phyloP scores from a whole-genome alignment of 225 moss, liverwort and hornwort genomes.

The Marchantia paleacea region DNA sequence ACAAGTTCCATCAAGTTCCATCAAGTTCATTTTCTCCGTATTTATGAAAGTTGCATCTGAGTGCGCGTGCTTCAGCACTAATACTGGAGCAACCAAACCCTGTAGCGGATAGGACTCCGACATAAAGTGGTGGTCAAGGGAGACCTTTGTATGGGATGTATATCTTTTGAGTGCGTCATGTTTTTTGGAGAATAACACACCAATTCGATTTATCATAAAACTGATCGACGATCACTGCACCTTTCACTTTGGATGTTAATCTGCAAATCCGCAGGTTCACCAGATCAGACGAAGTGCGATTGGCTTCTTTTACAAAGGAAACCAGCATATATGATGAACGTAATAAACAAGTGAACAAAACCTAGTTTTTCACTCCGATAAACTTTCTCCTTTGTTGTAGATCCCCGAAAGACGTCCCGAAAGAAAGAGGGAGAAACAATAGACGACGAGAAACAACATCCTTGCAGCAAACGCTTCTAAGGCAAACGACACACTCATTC shows the following conservation, averaged over 20 bases:
- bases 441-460: too few relatives aligned
- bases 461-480: too few relatives aligned
- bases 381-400: too few relatives aligned
- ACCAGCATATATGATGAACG: too few relatives aligned
- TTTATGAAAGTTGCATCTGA: background rate
- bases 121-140: background rate
- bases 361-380: too few relatives aligned
- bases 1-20: background rate
- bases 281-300: background rate
- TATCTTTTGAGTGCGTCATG: slow-evolving; percentile 6
- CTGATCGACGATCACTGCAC: slow-evolving; percentile 69
- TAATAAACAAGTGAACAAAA: too few relatives aligned
- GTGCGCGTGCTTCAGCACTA: background rate
- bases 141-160: background rate
- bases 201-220: slow-evolving; percentile 99
- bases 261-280: slow-evolving; percentile 37
- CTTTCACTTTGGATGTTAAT: slow-evolving; percentile 59
- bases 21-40: background rate
- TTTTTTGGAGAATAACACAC: slow-evolving; percentile 72
- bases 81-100: background rate
- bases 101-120: background rate
- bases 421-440: too few relatives aligned
- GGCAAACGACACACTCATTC: too few relatives aligned
- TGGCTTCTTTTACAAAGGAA: too few relatives aligned
- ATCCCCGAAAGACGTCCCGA: too few relatives aligned